Evolutionary conservation across 2,329 filamentous ascomycete species (phyloP).

Genomic region (Didymella glomerata): DNA sequence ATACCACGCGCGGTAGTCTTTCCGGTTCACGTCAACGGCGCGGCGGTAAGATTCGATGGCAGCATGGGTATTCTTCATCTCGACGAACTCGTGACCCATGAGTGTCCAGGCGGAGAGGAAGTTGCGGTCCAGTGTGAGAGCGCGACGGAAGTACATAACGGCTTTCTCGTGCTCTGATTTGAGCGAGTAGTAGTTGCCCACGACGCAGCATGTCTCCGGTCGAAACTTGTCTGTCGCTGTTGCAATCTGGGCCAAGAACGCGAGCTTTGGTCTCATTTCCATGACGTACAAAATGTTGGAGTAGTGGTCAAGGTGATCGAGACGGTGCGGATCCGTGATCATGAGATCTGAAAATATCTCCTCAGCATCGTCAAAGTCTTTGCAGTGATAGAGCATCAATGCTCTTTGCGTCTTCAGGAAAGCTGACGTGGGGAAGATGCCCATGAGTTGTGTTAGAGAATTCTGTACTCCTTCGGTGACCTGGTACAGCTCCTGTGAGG

Average conservation of each 20-base stretch:
- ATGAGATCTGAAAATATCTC: slow-evolving; percentile 73
- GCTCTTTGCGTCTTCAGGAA: slow-evolving; percentile 92
- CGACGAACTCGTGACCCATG: slow-evolving; percentile 98
- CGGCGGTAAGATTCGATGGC: slow-evolving; percentile 96
- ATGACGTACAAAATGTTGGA: slow-evolving; percentile 98
- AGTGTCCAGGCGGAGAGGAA: slow-evolving; percentile 97
- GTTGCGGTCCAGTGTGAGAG: slow-evolving; percentile 85
- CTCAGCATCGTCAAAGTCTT: slow-evolving; percentile 73
- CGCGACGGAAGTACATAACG: slow-evolving; percentile 95
- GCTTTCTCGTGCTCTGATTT: slow-evolving; percentile 97
- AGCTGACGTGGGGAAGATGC: slow-evolving; percentile 85
- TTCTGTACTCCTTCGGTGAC: slow-evolving; percentile 77
- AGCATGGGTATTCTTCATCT: slow-evolving; percentile 97
- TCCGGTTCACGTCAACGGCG: slow-evolving; percentile 93
- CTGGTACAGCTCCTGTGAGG: slow-evolving; percentile 90
- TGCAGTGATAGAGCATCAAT: slow-evolving; percentile 87
- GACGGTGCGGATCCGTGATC: slow-evolving; percentile 71
- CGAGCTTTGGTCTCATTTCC: slow-evolving; percentile 84
- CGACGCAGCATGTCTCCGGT: slow-evolving; percentile 94
- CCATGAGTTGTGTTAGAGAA: slow-evolving; percentile 77
- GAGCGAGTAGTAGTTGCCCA: slow-evolving; percentile 96
- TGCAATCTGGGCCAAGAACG: slow-evolving; percentile 90
- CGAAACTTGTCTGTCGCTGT: slow-evolving; percentile 94
- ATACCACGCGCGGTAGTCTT: slow-evolving; percentile 98
- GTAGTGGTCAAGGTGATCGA: slow-evolving; percentile 94